phyloP scores from a whole-genome alignment of 805 yeast species.

The Tetrapisispora fleetii region DNA sequence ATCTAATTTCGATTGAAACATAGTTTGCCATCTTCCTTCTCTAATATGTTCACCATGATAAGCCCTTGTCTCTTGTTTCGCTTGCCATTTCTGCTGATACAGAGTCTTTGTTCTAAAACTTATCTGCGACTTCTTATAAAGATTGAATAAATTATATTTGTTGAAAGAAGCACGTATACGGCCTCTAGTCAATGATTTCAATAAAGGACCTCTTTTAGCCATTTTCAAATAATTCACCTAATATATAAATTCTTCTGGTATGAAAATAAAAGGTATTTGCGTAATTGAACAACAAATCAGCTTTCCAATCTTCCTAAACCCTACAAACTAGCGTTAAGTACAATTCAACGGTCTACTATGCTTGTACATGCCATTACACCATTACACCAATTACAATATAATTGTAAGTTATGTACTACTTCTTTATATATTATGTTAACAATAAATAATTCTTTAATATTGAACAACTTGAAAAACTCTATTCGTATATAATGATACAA shows the following conservation, averaged over 20 bases:
- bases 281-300: too few relatives aligned
- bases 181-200: constrained; percentile 54
- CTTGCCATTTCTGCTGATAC: constrained; percentile 84
- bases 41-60: constrained; percentile 93
- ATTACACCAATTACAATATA: too few relatives aligned
- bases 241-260: background rate
- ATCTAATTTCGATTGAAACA: constrained; percentile 58
- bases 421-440: too few relatives aligned
- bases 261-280: too few relatives aligned
- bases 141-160: constrained; percentile 81
- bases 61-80: constrained; percentile 86
- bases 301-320: too few relatives aligned
- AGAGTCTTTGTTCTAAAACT: constrained; percentile 53
- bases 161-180: constrained; percentile 84
- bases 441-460: too few relatives aligned
- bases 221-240: constrained; percentile 22
- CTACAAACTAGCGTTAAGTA: too few relatives aligned
- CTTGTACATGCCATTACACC: too few relatives aligned
- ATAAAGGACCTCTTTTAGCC: constrained; percentile 53
- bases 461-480: too few relatives aligned
- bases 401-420: too few relatives aligned
- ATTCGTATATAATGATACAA: too few relatives aligned
- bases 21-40: constrained; percentile 68
- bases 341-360: too few relatives aligned
- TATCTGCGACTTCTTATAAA: constrained; percentile 60